Percentiles rank a stretch among this genome's conserved stretches.
These are phyloP conservation scores for Didymella arachidicola DNA, from an alignment of 2,329 filamentous ascomycete genomes.

Conservation along the genomic window DNA sequence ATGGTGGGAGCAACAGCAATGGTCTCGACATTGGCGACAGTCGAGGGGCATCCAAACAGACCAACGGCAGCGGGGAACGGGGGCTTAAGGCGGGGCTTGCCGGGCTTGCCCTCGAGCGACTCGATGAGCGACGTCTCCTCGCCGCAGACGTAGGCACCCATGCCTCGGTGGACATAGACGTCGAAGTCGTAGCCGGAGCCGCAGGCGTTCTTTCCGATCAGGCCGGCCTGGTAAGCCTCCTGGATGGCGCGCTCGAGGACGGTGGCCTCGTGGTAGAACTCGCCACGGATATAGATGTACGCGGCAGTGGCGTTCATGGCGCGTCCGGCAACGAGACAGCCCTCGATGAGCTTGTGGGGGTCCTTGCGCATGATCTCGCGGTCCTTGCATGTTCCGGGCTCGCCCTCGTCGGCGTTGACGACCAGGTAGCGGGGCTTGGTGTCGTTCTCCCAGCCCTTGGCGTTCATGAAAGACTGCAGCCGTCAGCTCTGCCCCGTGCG, in stretches of 20 bases:
- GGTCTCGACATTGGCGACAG: constrained; percentile 98
- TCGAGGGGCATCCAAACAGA: constrained; percentile 97
- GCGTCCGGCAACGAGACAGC: constrained; percentile 92
- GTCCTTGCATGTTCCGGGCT: constrained; percentile 99
- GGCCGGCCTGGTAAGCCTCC: constrained; percentile 91
- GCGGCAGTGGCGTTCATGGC: constrained; percentile 99
- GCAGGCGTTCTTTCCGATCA: constrained; percentile 98
- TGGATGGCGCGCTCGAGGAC: constrained; percentile 95
- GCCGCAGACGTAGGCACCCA: constrained; percentile 96
- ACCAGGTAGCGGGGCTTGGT: constrained; percentile 94
- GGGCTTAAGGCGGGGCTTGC: constrained; percentile 98
- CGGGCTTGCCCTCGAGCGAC: constrained; percentile 96
- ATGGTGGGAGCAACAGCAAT: constrained; percentile 95
- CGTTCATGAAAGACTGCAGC: constrained; percentile 96
- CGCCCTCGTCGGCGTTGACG: constrained; percentile 98
- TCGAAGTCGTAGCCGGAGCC: constrained; percentile 97
- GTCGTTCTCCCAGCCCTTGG: constrained; percentile 99
- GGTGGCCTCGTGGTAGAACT: constrained; percentile 95
- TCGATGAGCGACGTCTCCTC: constrained; percentile 99
- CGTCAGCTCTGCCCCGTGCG: constrained; percentile 28
- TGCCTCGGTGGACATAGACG: constrained; percentile 94
- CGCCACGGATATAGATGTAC: constrained; percentile 99
- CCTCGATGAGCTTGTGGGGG: constrained; percentile 97
- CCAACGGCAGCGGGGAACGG: constrained; percentile 97
- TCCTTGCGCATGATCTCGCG: constrained; percentile 99